Evolutionary conservation across 2,329 filamentous ascomycete genomes (phyloP).

Genomic region (Ascocoryne sarcoides): DNA sequence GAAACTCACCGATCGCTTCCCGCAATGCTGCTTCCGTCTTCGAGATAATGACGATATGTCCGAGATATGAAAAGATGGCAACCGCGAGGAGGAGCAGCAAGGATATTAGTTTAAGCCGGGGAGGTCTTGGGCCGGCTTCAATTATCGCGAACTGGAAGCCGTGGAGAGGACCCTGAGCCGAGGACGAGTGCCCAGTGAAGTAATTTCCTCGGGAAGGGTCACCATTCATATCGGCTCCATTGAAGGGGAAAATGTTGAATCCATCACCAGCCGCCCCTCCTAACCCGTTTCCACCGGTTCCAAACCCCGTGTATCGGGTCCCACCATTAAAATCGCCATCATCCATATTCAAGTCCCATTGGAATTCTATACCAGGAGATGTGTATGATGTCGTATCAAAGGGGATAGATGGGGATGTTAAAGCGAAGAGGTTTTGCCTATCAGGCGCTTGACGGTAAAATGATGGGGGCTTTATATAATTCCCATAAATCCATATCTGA

Average conservation of each 20-base stretch:
- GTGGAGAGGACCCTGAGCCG: too few relatives aligned
- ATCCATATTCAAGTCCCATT: conserved; percentile 2
- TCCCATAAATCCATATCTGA: conserved; percentile 22
- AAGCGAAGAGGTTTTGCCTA: conserved; percentile 7
- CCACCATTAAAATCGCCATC: background rate
- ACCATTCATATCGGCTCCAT: background rate
- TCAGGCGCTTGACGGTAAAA: conserved; percentile 13
- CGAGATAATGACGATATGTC: too few relatives aligned
- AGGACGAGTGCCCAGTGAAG: background rate
- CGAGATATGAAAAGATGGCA: too few relatives aligned
- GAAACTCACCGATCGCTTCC: background rate
- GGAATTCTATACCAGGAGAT: background rate
- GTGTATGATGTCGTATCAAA: conserved; percentile 4
- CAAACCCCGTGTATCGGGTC: background rate
- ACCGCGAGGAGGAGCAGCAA: too few relatives aligned
- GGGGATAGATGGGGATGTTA: conserved; percentile 3
- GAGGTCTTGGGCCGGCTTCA: too few relatives aligned
- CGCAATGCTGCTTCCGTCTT: background rate
- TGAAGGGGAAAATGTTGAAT: conserved; percentile 2
- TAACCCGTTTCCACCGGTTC: conserved; percentile 3
- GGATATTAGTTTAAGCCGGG: too few relatives aligned
- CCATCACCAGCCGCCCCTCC: conserved; percentile 1
- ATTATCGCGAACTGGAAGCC: too few relatives aligned
- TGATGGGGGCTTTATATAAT: conserved; percentile 14
- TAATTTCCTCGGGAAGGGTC: background rate